Percentiles rank a stretch among this genome's conserved stretches.
phyloP scores from a whole-genome alignment of 371 early-diverging fungal genomes.

The Mucor circinelloides region DNA sequence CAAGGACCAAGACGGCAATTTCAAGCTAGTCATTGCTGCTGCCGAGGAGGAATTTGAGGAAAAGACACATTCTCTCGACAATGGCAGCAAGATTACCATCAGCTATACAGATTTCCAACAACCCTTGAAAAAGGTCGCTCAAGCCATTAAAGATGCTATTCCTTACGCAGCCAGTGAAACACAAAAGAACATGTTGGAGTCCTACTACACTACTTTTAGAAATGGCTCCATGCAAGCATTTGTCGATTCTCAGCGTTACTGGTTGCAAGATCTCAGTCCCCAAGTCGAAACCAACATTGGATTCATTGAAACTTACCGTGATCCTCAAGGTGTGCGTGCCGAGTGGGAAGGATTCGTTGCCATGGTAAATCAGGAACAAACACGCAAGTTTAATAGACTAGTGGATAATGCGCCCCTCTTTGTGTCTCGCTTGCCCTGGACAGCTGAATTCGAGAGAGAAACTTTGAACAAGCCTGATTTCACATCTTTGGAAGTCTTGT shows the following conservation, averaged over 20 bases:
- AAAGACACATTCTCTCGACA: constrained; percentile 19
- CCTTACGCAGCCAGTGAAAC: constrained; percentile 55
- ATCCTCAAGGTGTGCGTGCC: constrained; percentile 68
- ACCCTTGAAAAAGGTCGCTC: constrained; percentile 46
- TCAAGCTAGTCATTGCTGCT: constrained; percentile 41
- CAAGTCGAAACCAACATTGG: constrained; percentile 60
- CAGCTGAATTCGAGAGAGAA: constrained; percentile 57
- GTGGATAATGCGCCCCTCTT: constrained; percentile 56
- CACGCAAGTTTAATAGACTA: constrained; percentile 54
- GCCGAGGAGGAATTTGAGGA: constrained; percentile 26
- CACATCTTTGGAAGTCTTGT: constrained; percentile 64
- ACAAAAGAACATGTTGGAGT: constrained; percentile 56
- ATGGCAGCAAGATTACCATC: constrained; percentile 46
- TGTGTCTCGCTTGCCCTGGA: constrained; percentile 61
- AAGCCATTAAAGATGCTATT: constrained; percentile 47
- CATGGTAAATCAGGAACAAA: constrained; percentile 67
- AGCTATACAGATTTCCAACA: constrained; percentile 52
- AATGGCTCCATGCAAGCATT: constrained; percentile 63
- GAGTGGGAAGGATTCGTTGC: constrained; percentile 74
- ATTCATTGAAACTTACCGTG: constrained; percentile 61
- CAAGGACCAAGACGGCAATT: constrained; percentile 36
- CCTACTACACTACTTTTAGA: constrained; percentile 51
- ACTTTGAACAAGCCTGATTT: constrained; percentile 66
- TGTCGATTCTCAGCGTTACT: constrained; percentile 58
- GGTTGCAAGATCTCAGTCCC: constrained; percentile 67